phyloP scores from a whole-genome alignment of 208 protist species.

The Porcisia hertigi region DNA sequence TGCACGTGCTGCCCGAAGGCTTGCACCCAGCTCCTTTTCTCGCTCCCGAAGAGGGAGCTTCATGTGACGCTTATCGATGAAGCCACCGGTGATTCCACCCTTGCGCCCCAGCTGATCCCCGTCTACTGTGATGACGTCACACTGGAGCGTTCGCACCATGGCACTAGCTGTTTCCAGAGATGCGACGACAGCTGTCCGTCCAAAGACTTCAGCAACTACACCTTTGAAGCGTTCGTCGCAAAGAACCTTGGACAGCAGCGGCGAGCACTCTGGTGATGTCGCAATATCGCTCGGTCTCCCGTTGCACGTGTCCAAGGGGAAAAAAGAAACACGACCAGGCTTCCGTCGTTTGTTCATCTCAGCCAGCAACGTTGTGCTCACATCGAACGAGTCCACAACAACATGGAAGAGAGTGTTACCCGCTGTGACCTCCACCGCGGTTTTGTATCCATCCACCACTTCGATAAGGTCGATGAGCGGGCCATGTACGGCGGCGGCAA shows the following conservation, averaged over 20 bases:
- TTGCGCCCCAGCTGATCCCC: slow-evolving; percentile 87
- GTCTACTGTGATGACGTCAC: slow-evolving; percentile 96
- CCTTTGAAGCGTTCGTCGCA: slow-evolving; percentile 76
- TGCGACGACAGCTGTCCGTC: slow-evolving; percentile 88
- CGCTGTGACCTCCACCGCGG: slow-evolving; percentile 95
- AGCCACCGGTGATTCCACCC: slow-evolving; percentile 97
- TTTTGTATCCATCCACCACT: slow-evolving; percentile 85
- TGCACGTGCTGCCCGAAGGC: slow-evolving; percentile 30
- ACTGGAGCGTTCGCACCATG: slow-evolving; percentile 63
- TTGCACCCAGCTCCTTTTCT: slow-evolving; percentile 40
- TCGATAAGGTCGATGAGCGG: slow-evolving; percentile 96
- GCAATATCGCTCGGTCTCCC: slow-evolving; percentile 44
- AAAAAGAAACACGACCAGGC: slow-evolving; percentile 96
- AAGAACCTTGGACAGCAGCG: slow-evolving; percentile 79
- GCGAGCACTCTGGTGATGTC: slow-evolving; percentile 57
- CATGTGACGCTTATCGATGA: slow-evolving; percentile 84
- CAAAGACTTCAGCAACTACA: slow-evolving; percentile 94
- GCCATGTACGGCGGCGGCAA: slow-evolving; percentile 91
- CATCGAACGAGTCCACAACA: slow-evolving; percentile 97
- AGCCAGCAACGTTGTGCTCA: slow-evolving; percentile 88
- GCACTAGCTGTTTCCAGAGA: slow-evolving; percentile 83
- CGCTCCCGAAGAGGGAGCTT: slow-evolving; percentile 66
- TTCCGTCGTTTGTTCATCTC: slow-evolving; percentile 90
- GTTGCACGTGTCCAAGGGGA: slow-evolving; percentile 95
- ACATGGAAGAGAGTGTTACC: slow-evolving; percentile 97